Base-by-base conservation (phyloP, 768 basidiomycete species). In the Lactarius indigo region DNA sequence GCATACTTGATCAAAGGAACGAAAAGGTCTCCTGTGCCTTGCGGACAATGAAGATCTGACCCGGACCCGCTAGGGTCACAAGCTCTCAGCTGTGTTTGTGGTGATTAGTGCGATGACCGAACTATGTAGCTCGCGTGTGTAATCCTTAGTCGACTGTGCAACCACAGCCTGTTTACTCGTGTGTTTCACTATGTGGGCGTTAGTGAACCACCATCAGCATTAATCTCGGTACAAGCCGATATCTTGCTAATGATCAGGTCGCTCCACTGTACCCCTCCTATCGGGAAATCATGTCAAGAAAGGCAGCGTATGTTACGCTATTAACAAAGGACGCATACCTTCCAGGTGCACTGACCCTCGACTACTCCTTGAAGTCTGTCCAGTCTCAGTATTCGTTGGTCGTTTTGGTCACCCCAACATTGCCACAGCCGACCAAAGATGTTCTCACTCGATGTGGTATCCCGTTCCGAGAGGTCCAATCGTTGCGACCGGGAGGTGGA, bases 271-370 rank as follows among this genome's bases (percentile, higher is more conserved):
- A n/a, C 44, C 44, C n/a, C 47, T 26, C n/a, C n/a, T 47, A 20
- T 23, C 47, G 6, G 42, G 18, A 3, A 10, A n/a, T 10, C 55
- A 81, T 80, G 82, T 70, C 64, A 37, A 67, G 69, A 63, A 81
- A 79, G 50, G 81, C 77, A 61, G 91, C 88, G 17, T 97, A 86
- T 79, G 87, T 84, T 35, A 93, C 92, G 18, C 79, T 96, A 64
- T 80, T 96, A 72, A 94, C 94, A 47, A 87, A 85, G 69, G 75
- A 78, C 18, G 76, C 75, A 56, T 89, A 89, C 73, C 77, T 89
- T 31, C 76, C 82, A 64, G 87, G 86, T 12, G 76, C 84, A 35
- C 76, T 90, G 35, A 82, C 86, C 4, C 74, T 90, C 8, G 76
- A 87, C 61, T 75, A 81, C 26, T 81, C 82, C 37, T 79, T 89